Evolutionary conservation across 73 alveolate species (phyloP), one percentile per base, ranked within the genome.

Genomic region (Paramecium sexaurelia): DNA sequence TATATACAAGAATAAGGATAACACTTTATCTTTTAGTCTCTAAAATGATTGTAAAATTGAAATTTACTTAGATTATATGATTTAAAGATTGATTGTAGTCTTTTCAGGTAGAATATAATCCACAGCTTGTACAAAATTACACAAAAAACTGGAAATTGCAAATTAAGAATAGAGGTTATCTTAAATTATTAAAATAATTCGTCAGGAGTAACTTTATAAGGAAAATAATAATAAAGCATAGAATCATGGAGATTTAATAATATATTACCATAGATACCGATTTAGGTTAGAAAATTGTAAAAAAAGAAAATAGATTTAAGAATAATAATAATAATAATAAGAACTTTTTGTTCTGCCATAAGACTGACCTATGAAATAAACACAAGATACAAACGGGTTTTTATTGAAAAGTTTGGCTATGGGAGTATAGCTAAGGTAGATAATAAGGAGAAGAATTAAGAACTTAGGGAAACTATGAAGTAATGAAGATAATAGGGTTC

Each of bases 401-500:
- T 43, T 78, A 45, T 41, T 78, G 90, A 41, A 26, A 78, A 37
- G 90, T 19, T 45, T 78, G 22, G 90, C 90, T 40, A 40, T 17
- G 45, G 90, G 90, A 2, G 90, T 41, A 61, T 94, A 95, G 41
- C 92, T 5, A 93, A 95, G 47, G 91, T 95, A 1, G 85, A 84
- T 90, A 95, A 95, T 55, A 92, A 94, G 85, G 97, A 95, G 5
- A 95, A 94, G 98, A 89, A 78, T 17, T 94, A 94, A 84, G 85
- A 88, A 45, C 66, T 88, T 66, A 95, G 96, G 56, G 61, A 51
- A 90, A 71, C 86, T 1, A 71, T 71, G 86, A 41, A 51, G 32
- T 68, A 94, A 33, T 41, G 24, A 78, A 45, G 90, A 78, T 22
- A 37, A 45, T 19, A 78, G 19, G 39, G 71, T 36, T 41, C 27